phyloP scores from a whole-genome alignment of 495 filamentous ascomycete genomes.

The Talaromyces ruber region DNA sequence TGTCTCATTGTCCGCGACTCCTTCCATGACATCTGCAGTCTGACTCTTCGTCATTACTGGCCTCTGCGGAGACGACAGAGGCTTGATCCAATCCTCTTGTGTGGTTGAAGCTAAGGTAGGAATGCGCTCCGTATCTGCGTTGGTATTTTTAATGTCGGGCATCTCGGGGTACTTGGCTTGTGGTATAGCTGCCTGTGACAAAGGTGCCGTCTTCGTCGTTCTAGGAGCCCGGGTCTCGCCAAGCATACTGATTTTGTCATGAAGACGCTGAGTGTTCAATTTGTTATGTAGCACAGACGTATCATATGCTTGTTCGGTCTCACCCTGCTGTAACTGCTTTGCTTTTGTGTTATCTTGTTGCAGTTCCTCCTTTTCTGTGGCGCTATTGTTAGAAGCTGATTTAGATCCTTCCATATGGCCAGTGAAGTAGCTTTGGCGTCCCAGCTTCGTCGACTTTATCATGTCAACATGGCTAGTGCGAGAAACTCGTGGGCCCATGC shows the following conservation, averaged over 20 bases:
- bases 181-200: constrained; percentile 20
- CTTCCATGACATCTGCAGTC: constrained; percentile 52
- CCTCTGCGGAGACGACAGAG: constrained; percentile 38
- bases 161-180: constrained; percentile 50
- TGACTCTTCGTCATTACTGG: constrained; percentile 47
- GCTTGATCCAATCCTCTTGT: constrained; percentile 66
- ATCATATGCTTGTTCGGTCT: constrained; percentile 21
- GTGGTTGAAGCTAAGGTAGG: constrained; percentile 12
- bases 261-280: constrained; percentile 81
- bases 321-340: constrained; percentile 19
- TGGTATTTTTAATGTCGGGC: constrained; percentile 28
- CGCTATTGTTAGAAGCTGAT: constrained; percentile 10
- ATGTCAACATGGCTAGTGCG: constrained; percentile 74
- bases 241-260: constrained; percentile 89
- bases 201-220: constrained; percentile 59
- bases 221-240: constrained; percentile 68
- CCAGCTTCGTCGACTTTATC: constrained; percentile 32
- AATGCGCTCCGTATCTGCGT: constrained; percentile 17
- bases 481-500: constrained; percentile 67
- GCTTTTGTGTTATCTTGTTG: constrained; percentile 44
- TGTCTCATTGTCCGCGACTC: constrained; percentile 14
- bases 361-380: constrained; percentile 17
- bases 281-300: constrained; percentile 63
- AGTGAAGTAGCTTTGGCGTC: constrained; percentile 50
- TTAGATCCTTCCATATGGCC: constrained; percentile 34